Evolutionary conservation across 345 rosid species (phyloP), one percentile per base, ranked within the genome.

Genomic region (Aquilaria sinensis): DNA sequence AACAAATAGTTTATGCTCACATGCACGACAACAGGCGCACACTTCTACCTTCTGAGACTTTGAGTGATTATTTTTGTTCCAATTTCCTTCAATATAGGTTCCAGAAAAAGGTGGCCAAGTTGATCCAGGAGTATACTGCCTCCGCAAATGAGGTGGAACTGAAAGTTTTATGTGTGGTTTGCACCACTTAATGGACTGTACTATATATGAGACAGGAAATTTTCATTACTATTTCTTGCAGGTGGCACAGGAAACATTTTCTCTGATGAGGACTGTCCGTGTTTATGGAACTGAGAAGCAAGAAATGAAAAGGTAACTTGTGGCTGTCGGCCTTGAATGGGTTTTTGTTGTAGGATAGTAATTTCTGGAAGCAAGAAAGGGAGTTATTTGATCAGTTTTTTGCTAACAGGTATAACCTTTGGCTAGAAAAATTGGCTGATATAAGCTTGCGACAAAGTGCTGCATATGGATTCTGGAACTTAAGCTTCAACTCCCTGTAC

Each of bases 201-300:
- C 64, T 31, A 57, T 54, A 58, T 8, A 15, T 16, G 31, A 37
- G 49, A 34, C 8, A 9, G 52, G 13, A 74, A 57, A 52, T 13
- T 37, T 52, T 56, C 61, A 30, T 9, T 29, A 31, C 58, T 61
- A 12, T 43, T 60, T 62, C 23, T 50, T 67, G 64, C 67, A 93
- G 98, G 97, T 93, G 34, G 96, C 97, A 56, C 98, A 93, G 77
- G 98, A 93, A 90, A 86, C 98, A 65, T 77, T 90, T 66, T 93
- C 98, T 66, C 80, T 90, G 78, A 83, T 93, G 92, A 86, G 98
- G 82, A 93, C 97, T 56, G 92, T 93, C 54, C 92, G 97, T 64
- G 92, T 90, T 57, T 88, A 93, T 68, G 98, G 98, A 75, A 93
- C 94, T 54, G 98, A 93, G 81, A 82, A 82, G 61, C 78, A 70